Base-by-base conservation (phyloP, 345 rosid genomes). In the Salix dunnii region DNA sequence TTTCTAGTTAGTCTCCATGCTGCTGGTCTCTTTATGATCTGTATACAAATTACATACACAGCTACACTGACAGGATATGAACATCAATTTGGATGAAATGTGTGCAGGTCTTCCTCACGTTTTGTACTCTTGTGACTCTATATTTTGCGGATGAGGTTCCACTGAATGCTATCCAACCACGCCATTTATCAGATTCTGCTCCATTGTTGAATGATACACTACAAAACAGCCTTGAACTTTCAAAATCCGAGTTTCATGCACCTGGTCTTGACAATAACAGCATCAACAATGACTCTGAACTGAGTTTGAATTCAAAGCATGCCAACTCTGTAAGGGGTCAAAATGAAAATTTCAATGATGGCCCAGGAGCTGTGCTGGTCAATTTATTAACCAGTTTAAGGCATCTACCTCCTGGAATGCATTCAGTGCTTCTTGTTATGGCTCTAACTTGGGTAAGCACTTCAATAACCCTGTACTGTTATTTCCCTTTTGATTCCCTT, bases 381-480 rank as follows among this genome's bases (percentile, higher is more conserved):
- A 94, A 96, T 83, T 84, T 94, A 70, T 82, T 96, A 87, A 96
- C 97, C 71, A 96, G 98, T 88, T 87, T 96, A 82, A 88, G 99
- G 89, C 95, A 92, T 84, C 87, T 94, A 69, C 95, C 98, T 16
- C 97, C 95, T 64, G 90, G 91, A 69, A 96, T 96, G 98, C 94
- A 91, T 79, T 84, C 98, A 1, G 98, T 94, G 79, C 97, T 96
- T 55, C 70, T 89, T 64, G 99, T 96, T 67, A 94, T 92, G 97
- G 97, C 98, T 82, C 92, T 96, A 75, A 91, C 92, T 70, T 96
- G 99, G 99, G 99, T 94, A 83, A 79, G 92, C 82, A 28, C 78
- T 77, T 62, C n/a, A 35, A 5, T 40, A 46, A 27, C 43, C 53
- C 25, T 75, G 65, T 23, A 27, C 18, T 49, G 28, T 17, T 68